Percentiles rank a stretch among this genome's conserved stretches.
phyloP scores from a whole-genome alignment of 2,329 filamentous ascomycete species.

The Fusarium sp. region DNA sequence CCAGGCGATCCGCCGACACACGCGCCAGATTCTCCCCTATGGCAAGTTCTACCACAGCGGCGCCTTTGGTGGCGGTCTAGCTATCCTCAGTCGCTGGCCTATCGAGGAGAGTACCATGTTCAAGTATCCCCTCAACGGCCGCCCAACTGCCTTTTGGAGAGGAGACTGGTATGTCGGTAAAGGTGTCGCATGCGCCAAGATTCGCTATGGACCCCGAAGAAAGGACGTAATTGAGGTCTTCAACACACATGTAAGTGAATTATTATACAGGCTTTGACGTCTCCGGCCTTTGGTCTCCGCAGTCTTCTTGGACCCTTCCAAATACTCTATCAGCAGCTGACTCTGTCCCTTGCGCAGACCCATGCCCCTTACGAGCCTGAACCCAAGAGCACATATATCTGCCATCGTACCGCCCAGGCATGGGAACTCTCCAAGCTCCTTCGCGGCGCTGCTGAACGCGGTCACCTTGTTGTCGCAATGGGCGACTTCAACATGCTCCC shows the following conservation, averaged over 20 bases:
- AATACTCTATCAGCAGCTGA: not conserved
- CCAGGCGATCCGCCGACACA: slow-evolving; percentile 78
- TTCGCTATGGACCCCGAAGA: slow-evolving; percentile 74
- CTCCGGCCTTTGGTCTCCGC: not conserved
- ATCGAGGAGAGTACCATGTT: slow-evolving; percentile 91
- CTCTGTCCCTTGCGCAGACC: slow-evolving; percentile 52
- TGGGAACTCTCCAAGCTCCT: slow-evolving; percentile 96
- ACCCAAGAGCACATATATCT: slow-evolving; percentile 85
- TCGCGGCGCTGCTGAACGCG: slow-evolving; percentile 81
- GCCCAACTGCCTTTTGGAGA: slow-evolving; percentile 92
- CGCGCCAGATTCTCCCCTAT: slow-evolving; percentile 81
- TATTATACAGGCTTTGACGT: not conserved
- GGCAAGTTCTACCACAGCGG: slow-evolving; percentile 94
- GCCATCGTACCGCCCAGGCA: slow-evolving; percentile 90
- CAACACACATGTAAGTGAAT: slow-evolving; percentile 79
- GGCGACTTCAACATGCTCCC: slow-evolving; percentile 99
- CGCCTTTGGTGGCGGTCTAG: slow-evolving; percentile 89
- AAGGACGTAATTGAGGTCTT: slow-evolving; percentile 88
- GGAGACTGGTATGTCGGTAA: slow-evolving; percentile 98
- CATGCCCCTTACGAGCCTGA: slow-evolving; percentile 90
- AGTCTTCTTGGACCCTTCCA: not conserved
- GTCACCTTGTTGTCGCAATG: slow-evolving; percentile 85
- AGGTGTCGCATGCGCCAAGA: slow-evolving; percentile 85
- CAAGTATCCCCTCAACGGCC: slow-evolving; percentile 89
- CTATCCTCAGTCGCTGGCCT: slow-evolving; percentile 91